Evolutionary conservation across 2,329 filamentous ascomycete genomes (phyloP).

Genomic region (Talaromyces amestolkiae): DNA sequence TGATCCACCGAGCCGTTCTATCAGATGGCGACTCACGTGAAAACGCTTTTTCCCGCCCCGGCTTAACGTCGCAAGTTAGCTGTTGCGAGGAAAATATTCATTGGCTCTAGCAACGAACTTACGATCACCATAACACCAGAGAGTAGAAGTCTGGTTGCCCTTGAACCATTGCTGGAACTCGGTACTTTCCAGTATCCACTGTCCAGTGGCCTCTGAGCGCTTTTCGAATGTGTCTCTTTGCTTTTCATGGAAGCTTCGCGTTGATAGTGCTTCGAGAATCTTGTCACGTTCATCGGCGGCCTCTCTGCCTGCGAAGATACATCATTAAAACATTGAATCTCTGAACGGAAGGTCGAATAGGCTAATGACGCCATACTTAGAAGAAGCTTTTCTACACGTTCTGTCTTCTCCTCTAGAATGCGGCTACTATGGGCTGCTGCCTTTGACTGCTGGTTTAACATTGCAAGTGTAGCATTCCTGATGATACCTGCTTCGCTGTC

Average conservation of each 20-base stretch:
- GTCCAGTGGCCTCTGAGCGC: neutral
- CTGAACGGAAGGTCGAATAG: neutral
- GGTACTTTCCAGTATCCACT: neutral
- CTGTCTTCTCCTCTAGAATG: neutral
- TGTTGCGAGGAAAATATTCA: neutral
- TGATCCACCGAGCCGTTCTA: too few relatives aligned
- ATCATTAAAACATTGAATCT: neutral
- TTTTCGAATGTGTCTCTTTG: slow-evolving; percentile 9
- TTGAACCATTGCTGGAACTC: slow-evolving; percentile 1
- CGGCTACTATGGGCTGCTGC: neutral
- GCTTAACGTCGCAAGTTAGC: neutral
- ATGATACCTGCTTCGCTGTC: neutral
- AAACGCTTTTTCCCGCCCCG: slow-evolving; percentile 5
- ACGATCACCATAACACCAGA: slow-evolving; percentile 6
- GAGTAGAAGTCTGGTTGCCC: neutral
- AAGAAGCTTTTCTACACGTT: neutral
- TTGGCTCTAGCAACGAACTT: neutral
- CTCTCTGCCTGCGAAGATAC: neutral
- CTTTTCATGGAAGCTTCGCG: neutral
- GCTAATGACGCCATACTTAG: neutral
- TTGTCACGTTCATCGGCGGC: neutral
- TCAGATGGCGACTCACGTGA: neutral
- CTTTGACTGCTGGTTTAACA: neutral
- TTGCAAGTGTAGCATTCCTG: neutral
- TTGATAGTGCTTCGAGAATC: neutral